Evolutionary conservation across 495 filamentous ascomycete genomes (phyloP).

Genomic region (Jackrogersella multiformis): DNA sequence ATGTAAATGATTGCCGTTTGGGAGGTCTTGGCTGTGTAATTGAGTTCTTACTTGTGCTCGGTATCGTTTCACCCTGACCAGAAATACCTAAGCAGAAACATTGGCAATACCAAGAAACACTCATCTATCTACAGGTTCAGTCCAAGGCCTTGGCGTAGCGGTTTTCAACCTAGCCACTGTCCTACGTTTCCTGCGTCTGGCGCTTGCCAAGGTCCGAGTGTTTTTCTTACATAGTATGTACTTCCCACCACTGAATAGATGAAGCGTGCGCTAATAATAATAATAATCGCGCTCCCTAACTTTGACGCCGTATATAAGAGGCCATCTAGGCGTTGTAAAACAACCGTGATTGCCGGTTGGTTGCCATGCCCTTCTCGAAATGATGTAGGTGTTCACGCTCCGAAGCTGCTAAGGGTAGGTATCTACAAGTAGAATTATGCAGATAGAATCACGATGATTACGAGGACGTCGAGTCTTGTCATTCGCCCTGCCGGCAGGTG

Average conservation of each 20-base stretch:
- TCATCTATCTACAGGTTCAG: constrained; percentile 38
- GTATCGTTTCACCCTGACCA: constrained; percentile 28
- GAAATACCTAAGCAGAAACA: constrained; percentile 31
- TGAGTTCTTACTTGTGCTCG: constrained; percentile 28
- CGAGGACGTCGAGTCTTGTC: constrained; percentile 5
- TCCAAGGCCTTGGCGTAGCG: constrained; percentile 39
- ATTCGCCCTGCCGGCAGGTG: background rate
- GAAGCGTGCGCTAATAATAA: constrained; percentile 34
- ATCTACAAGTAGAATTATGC: constrained; percentile 1
- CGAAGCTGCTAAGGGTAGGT: background rate
- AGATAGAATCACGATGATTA: constrained; percentile 8
- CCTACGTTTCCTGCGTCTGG: constrained; percentile 8
- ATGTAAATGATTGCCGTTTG: constrained; percentile 32
- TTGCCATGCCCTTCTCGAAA: constrained; percentile 16
- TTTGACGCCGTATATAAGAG: constrained; percentile 16
- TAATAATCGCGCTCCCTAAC: constrained; percentile 8
- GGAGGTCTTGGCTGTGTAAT: constrained; percentile 36
- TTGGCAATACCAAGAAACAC: constrained; percentile 43
- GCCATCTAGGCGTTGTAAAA: background rate
- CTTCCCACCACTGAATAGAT: constrained; percentile 19
- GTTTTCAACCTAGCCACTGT: constrained; percentile 21
- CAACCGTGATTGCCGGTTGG: constrained; percentile 18
- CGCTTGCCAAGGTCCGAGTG: constrained; percentile 28
- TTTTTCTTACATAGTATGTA: constrained; percentile 16
- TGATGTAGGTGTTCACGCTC: constrained; percentile 31